These are phyloP conservation scores for Beta macrorhiza DNA, from an alignment of 179 eudicot genomes.

Conservation along the genomic window DNA sequence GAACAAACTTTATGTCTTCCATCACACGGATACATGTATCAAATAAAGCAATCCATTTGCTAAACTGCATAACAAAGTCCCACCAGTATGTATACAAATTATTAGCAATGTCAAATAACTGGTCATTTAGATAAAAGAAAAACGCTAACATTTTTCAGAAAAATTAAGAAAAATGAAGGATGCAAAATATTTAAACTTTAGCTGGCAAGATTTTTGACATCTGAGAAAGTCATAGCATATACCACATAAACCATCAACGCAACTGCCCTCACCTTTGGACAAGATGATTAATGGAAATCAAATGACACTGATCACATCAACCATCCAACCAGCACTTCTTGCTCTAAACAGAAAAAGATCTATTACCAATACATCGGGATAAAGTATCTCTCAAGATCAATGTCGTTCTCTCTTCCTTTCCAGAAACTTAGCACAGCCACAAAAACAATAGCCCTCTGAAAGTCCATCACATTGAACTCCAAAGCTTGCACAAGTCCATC, in stretches of 20 bases:
- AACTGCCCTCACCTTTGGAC: neutral
- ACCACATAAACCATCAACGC: neutral
- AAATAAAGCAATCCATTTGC: slow-evolving; percentile 65
- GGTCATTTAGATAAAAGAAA: neutral
- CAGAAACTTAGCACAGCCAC: neutral
- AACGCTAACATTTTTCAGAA: neutral
- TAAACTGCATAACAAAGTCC: slow-evolving; percentile 54
- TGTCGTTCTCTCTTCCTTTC: neutral
- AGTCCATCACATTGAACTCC: neutral
- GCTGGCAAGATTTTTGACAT: neutral
- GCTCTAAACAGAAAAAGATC: neutral
- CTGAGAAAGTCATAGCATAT: neutral
- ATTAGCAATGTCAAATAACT: neutral
- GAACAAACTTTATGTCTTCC: slow-evolving; percentile 84
- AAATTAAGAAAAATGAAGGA: neutral
- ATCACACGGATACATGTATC: slow-evolving; percentile 77
- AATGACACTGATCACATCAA: neutral
- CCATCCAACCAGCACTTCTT: neutral
- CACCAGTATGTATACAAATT: slow-evolving; percentile 5
- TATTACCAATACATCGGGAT: neutral
- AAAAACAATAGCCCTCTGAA: neutral
- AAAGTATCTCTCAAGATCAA: neutral
- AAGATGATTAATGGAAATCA: neutral
- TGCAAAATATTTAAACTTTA: neutral
- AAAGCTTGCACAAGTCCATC: neutral